Conservation (phyloP, 805 yeast species). For the Saccharomycopsis oosterbeekiorum region DNA sequence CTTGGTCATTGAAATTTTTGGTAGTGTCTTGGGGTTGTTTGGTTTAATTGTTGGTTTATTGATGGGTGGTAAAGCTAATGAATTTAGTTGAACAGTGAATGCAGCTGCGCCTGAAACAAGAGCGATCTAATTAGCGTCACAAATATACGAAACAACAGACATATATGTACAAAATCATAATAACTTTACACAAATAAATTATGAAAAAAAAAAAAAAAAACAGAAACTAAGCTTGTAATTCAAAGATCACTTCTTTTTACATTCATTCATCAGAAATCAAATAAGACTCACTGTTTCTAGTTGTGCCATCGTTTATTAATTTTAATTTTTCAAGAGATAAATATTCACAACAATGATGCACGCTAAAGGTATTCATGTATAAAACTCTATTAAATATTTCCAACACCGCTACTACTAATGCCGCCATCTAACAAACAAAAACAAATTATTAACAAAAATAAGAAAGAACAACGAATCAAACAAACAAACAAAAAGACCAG, state of each 20-base stretch:
- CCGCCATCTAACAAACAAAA: not conserved
- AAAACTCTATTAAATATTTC: not conserved
- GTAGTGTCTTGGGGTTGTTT: slow-evolving; percentile 88
- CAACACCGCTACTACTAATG: not conserved
- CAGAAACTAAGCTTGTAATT: too few relatives aligned
- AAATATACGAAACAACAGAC: not conserved
- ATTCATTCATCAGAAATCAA: too few relatives aligned
- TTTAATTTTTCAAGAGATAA: too few relatives aligned
- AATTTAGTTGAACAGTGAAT: slow-evolving; percentile 23
- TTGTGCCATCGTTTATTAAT: too few relatives aligned
- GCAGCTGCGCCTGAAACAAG: too few relatives aligned
- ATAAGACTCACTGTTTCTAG: too few relatives aligned
- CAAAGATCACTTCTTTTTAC: too few relatives aligned
- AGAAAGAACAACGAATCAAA: not conserved
- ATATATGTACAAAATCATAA: not conserved
- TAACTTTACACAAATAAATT: not conserved
- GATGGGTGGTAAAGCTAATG: slow-evolving; percentile 94
- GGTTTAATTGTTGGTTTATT: slow-evolving; percentile 94
- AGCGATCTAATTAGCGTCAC: not conserved
- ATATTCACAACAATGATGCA: too few relatives aligned
- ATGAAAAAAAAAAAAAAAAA: too few relatives aligned
- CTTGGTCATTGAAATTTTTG: slow-evolving; percentile 93
- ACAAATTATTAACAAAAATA: not conserved
- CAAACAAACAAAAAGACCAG: too few relatives aligned
- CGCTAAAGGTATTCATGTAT: not conserved